Percentiles rank a stretch among this genome's conserved stretches.
phyloP scores from a whole-genome alignment of 192 early-diverging fungal genomes.

The Gryganskiella cystojenkinii region DNA sequence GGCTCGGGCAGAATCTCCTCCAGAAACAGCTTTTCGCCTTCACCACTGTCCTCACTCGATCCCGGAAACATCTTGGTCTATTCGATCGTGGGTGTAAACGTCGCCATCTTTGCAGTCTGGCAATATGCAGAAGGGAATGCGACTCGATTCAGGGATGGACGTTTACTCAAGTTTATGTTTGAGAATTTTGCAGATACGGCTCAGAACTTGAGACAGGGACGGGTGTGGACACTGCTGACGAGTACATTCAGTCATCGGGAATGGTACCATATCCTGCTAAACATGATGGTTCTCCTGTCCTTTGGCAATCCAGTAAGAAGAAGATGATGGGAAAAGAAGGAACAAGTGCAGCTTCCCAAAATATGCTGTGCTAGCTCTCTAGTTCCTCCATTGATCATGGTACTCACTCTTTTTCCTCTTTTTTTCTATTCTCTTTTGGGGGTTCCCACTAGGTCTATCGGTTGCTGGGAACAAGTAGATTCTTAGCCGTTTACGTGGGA shows the following conservation, averaged over 20 bases:
- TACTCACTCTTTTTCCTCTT: background rate
- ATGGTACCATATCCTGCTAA: constrained; percentile 58
- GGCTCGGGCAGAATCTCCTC: too few relatives aligned
- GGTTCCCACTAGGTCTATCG: constrained; percentile 18
- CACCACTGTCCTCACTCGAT: constrained; percentile 11
- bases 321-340: too few relatives aligned
- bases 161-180: constrained; percentile 54
- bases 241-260: constrained; percentile 57
- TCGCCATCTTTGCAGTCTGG: constrained; percentile 57
- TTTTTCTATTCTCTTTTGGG: background rate
- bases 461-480: constrained; percentile 53
- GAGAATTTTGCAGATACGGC: constrained; percentile 55
- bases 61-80: constrained; percentile 51
- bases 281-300: constrained; percentile 58
- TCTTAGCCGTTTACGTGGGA: constrained; percentile 56
- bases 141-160: constrained; percentile 50
- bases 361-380: too few relatives aligned
- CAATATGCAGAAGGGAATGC: constrained; percentile 56
- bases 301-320: constrained; percentile 58
- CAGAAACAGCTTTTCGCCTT: too few relatives aligned
- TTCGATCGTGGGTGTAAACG: constrained; percentile 54
- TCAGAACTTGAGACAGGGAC: constrained; percentile 43
- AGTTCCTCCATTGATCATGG: too few relatives aligned
- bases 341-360: too few relatives aligned
- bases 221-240: constrained; percentile 59